Base-by-base conservation (phyloP, 1,284 basidiomycete genomes). In the Austroboletus novae-zelandiae region DNA sequence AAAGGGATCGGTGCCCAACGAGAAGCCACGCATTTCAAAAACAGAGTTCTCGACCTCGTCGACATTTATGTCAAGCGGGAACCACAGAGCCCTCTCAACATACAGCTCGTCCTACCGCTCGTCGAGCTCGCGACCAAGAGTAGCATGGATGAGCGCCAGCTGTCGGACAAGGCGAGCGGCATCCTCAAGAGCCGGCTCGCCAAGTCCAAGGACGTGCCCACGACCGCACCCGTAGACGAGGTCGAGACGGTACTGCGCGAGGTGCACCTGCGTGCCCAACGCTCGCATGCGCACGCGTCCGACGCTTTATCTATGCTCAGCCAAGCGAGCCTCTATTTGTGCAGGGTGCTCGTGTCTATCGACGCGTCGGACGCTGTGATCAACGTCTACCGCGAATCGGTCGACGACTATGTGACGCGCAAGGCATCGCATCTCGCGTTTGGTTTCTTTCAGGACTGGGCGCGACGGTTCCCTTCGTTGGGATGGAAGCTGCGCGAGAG, bases 11-110 rank as follows among this genome's bases (percentile, higher is more conserved):
- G 83, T 57, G 83, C 77, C 10, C 87, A 91, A 61, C 78, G 90
- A 44, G 89, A 94, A 72, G 90, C 91, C 2, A 88, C 91, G 6
- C 88, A 95, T 66, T 95, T 97, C 81, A 97, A 97, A 71, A 94
- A 91, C 69, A 86, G 94, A 30, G 87, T 97, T 27, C 84, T 98
- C 11, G 95, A 98, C 69, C 81, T 98, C 14, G 79, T 97, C 47
- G 94, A 97, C 54, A 83, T 81, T 20, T 95, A 85, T 70, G 73
- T 90, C 53, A 87, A 83, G 62, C 87, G 83, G 59, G 89, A 94
- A 62, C 76, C 86, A 1, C 73, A 81, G 20, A 92, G 77, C 64
- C 74, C 84, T 1, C 75, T 88, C 35, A 72, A 85, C 46, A 62
- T 93, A 40, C 81, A 80, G 32, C 74, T 93, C 41, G 77, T 97